Conservation (phyloP, 768 basidiomycete species). For the Tylopilus subfusipes region DNA sequence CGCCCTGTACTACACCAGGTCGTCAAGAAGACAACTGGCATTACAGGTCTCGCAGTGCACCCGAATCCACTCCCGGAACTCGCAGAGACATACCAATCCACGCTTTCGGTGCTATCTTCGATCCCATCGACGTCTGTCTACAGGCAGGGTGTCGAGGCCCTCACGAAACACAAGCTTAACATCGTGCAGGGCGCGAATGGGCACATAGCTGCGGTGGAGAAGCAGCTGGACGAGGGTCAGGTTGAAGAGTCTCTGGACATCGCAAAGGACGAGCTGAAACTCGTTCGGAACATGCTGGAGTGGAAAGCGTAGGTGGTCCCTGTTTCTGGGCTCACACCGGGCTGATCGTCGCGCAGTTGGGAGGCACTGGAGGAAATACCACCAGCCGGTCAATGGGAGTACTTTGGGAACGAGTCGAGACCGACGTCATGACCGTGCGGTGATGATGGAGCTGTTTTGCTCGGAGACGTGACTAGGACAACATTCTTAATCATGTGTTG, state of each 20-base stretch:
- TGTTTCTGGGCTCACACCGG: not conserved
- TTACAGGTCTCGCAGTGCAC: conserved; percentile 82
- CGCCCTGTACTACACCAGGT: conserved; percentile 64
- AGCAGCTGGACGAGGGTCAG: conserved; percentile 74
- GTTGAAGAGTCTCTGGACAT: conserved; percentile 84
- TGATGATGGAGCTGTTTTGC: not conserved
- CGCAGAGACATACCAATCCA: conserved; percentile 68
- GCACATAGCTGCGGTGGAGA: conserved; percentile 66
- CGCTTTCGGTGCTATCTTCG: conserved; percentile 61
- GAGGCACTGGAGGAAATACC: conserved; percentile 82
- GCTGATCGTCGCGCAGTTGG: conserved; percentile 54
- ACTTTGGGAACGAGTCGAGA: conserved; percentile 55
- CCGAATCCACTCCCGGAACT: conserved; percentile 81
- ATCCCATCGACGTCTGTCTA: conserved; percentile 86
- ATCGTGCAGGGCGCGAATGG: conserved; percentile 68
- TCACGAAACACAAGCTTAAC: conserved; percentile 75
- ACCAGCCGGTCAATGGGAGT: conserved; percentile 84
- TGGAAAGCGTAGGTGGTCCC: conserved; percentile 84
- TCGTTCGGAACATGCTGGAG: conserved; percentile 81
- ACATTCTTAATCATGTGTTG: conserved; percentile 5
- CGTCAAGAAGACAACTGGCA: conserved; percentile 78
- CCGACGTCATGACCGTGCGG: conserved; percentile 32
- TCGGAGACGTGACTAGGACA: not conserved
- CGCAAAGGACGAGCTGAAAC: conserved; percentile 75
- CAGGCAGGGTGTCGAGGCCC: conserved; percentile 82